Evolutionary conservation across 208 protist species (phyloP).

Genomic region (Plasmodiophora brassicae): DNA sequence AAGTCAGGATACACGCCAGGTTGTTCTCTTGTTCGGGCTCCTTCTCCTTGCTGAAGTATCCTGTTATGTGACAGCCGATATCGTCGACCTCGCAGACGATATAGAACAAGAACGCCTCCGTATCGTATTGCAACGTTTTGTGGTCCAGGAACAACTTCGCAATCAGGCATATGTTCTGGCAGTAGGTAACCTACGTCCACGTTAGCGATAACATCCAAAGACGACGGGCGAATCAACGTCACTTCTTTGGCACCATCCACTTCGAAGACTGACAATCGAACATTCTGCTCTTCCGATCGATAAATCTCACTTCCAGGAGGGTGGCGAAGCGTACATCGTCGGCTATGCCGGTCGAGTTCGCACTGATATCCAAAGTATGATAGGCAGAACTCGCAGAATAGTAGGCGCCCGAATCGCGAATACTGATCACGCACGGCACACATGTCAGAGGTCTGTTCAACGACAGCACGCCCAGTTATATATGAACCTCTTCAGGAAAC

Average conservation of each 20-base stretch:
- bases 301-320: slow-evolving; percentile 83
- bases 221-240: neutral
- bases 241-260: slow-evolving; percentile 52
- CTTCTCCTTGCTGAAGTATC: slow-evolving; percentile 95
- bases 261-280: slow-evolving; percentile 86
- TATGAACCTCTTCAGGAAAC: slow-evolving; percentile 78
- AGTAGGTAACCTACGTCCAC: slow-evolving; percentile 45
- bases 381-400: slow-evolving; percentile 93
- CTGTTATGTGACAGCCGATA: slow-evolving; percentile 83
- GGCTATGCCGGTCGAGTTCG: slow-evolving; percentile 36
- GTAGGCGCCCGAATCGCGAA: slow-evolving; percentile 60
- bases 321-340: slow-evolving; percentile 68
- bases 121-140: slow-evolving; percentile 91
- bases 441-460: neutral
- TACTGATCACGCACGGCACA: slow-evolving; percentile 35
- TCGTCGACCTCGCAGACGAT: slow-evolving; percentile 85
- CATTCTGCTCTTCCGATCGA: slow-evolving; percentile 51
- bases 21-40: slow-evolving; percentile 89
- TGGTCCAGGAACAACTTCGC: slow-evolving; percentile 99
- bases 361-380: slow-evolving; percentile 83
- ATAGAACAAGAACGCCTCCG: slow-evolving; percentile 98
- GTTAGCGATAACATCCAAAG: neutral
- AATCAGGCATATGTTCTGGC: slow-evolving; percentile 93
- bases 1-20: slow-evolving; percentile 89
- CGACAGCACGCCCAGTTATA: too few species aligned